Base-by-base conservation (phyloP, 257 asterid genomes). In the Dorcoceras hygrometricum region DNA sequence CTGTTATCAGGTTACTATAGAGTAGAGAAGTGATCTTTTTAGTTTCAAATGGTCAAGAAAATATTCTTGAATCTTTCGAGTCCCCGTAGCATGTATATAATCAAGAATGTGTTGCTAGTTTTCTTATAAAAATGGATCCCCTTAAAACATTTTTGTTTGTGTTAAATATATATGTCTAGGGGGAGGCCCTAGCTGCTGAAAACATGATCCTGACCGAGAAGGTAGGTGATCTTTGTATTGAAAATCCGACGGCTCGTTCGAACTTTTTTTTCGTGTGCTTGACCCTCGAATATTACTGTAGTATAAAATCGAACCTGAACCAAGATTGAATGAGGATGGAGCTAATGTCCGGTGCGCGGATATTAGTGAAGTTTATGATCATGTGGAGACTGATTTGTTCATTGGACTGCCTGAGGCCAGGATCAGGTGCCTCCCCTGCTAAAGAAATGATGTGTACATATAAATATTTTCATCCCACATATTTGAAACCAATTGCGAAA, bases 341-440 rank as follows among this genome's bases (percentile, higher is more conserved):
- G 85, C 59, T 29, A 73, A 36, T 18, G 67, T 46, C 53, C 65
- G 55, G 8, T 34, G 10, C 46, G 51, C 83, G 23, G 97, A 86
- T 26, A 79, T 80, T 1, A 87, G 91, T 59, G 96, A 87, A 70
- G 79, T 81, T 46, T 86, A 90, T 23, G 97, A 93, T 46, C 54
- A 46, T 36, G 96, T 93, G 64, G 97, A 89, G 78, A 93, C 98
- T 8, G 96, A 87, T 26, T 57, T 93, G 80, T 84, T 83, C 79
- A 93, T 93, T 26, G 98, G 97, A 23, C 84, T 62, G 6, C 98
- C 97, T 0, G 54, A 46, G 22, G 22, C 54, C 2, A 46, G 54
- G 18, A 18, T 46, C 54, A 46, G 22, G 54, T 46, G 54, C 22
- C 54, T 46, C 8, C n/a, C n/a, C 22, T 46, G 34, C 62, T 46